Evolutionary conservation across 306 rosid species (phyloP), one percentile per base, ranked within the genome.

Genomic region (Morella rubra): DNA sequence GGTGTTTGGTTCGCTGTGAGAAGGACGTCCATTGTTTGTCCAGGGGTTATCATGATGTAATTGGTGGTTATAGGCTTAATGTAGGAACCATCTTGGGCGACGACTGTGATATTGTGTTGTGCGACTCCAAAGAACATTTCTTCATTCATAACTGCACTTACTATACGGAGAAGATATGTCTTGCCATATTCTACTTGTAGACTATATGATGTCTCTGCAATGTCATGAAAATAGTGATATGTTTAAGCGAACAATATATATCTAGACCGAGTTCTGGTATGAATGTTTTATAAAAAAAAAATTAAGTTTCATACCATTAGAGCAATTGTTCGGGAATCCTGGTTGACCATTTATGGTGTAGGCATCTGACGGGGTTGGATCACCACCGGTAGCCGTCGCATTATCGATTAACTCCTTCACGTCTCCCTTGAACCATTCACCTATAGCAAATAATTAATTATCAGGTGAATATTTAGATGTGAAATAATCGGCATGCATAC

Each of bases 281-380:
- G 37, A 32, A 32, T 32, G 37, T 32, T 32, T 32, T 2, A 3
- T 32, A 27, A n/a, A 32, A 32, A 32, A 32, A 32, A 32, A 27
- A 27, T 32, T 9, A 47, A 47, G 12, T 0, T 47, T 47, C 51
- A 3, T 44, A 72, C 86, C 84, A 20, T 6, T 65, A 22, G 86
- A 79, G 69, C 81, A 83, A 8, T 72, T 67, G 20, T 41, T 71
- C 0, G 71, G 54, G 59, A 75, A 77, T 46, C 86, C 86, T 0
- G 81, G 86, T 59, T 79, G 79, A 44, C 86, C 84, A 50, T 83
- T 83, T 0, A 83, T 79, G 12, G 84, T 72, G 41, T 53, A 20
- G 60, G 86, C 86, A 76, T 83, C 81, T 40, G 86, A 79, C 0
- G 3, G 1, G 27, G 66, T 72, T 46, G 86, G 83, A 55, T 55